Base-by-base conservation (phyloP, 2,329 filamentous ascomycete genomes). In the Trichoderma sp. region DNA sequence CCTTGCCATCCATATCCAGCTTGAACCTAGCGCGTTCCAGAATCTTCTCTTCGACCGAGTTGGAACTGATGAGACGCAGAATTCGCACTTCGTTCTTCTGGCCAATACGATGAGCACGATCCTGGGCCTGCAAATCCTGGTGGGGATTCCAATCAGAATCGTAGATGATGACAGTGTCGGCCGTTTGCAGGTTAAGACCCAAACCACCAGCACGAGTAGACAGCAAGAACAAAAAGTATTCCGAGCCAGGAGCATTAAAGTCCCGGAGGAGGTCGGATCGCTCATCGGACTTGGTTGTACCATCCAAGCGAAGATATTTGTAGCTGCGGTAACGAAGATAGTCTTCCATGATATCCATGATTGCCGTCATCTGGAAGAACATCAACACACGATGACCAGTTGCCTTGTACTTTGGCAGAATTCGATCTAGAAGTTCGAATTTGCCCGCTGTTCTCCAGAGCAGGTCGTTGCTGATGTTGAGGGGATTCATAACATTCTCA, bases 271-370 rank as follows among this genome's bases (percentile, higher is more conserved):
- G 84, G 61, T 97, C 93, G 1, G 94, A 97, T 72, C 95, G 92
- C 80, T 99, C 95, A 76, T 99, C 95, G 1, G 95, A 94, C 79
- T 99, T 99, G 54, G 95, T 99, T 0, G 93, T 95, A 83, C 95
- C 95, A 76, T 99, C 95, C 69, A 99, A 85, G 77, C 95, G 93
- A 72, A 99, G 85, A 77, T 97, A 99, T 75, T 91, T 86, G 72
- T 97, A 85, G 56, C 90, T 91, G 71, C 92, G 88, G 75, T 93
- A 90, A 4, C 94, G 90, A 70, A 99, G 81, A 78, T 97, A 99
- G 78, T 99, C 95, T 74, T 99, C 95, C 95, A 99, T 98, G 76
- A 99, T 99, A 80, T 99, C 97, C 95, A 99, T 99, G 77, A 99
- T 99, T 70, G 97, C 94, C 4, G 95, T 99, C 95, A 99, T 99